These are phyloP conservation scores for Eucalyptus cloeziana DNA, from an alignment of 345 rosid species.

Conservation along the genomic window DNA sequence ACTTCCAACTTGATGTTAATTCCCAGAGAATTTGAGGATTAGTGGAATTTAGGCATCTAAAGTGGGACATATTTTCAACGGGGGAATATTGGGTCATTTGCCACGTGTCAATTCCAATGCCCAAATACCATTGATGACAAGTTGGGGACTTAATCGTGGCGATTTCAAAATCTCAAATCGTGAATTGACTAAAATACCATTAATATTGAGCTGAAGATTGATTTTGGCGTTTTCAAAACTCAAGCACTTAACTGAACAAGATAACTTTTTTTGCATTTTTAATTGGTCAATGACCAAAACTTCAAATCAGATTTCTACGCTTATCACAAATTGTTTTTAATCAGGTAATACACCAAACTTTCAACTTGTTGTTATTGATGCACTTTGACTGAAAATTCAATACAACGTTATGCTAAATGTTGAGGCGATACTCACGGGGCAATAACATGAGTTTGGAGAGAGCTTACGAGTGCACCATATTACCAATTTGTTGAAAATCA, in stretches of 20 bases:
- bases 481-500: background rate
- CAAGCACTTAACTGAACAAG: background rate
- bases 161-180: accelerated
- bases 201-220: background rate
- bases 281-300: background rate
- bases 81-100: background rate
- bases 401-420: background rate
- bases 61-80: accelerated
- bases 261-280: background rate
- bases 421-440: accelerated
- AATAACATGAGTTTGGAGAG: background rate
- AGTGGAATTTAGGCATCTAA: background rate
- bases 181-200: background rate
- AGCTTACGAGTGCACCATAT: accelerated
- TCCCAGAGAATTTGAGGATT: background rate
- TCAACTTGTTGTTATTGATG: background rate
- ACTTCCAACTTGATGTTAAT: background rate
- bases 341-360: background rate
- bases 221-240: accelerated
- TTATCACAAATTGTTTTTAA: background rate
- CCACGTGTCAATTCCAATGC: too few species aligned
- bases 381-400: background rate
- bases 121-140: accelerated
- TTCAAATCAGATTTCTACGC: background rate
- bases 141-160: accelerated